Evolutionary conservation across 192 early-diverging fungal genomes (phyloP).

Genomic region (Podila horticola): DNA sequence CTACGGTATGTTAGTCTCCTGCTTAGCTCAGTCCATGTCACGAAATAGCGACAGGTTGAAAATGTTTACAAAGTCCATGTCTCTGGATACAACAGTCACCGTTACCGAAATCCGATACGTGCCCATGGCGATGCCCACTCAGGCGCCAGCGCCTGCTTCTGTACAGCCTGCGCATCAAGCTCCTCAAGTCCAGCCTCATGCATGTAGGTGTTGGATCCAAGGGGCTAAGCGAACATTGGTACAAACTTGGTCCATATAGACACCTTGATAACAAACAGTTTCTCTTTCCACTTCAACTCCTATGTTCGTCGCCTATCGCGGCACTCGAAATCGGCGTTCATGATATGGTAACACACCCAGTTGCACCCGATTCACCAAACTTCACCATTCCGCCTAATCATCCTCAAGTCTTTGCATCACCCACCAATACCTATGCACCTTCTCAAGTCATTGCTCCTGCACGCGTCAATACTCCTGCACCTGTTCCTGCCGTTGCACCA

Average conservation of each 20-base stretch:
- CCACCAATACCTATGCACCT: neutral
- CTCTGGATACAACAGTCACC: slow-evolving; percentile 12
- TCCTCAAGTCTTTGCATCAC: neutral
- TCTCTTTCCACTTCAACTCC: neutral
- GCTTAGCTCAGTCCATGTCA: neutral
- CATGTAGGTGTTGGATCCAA: neutral
- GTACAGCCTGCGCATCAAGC: neutral
- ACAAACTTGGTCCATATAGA: neutral
- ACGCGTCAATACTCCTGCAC: neutral
- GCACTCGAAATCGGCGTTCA: neutral
- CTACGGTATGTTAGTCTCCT: neutral
- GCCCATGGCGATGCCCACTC: slow-evolving; percentile 3
- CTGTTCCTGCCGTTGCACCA: neutral
- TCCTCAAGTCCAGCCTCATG: neutral
- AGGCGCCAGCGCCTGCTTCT: neutral
- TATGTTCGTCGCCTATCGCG: neutral
- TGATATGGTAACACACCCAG: neutral
- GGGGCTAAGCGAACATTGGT: neutral
- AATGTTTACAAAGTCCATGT: neutral
- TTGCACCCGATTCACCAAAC: neutral
- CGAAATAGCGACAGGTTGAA: neutral
- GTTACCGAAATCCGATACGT: slow-evolving; percentile 42
- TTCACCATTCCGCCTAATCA: neutral
- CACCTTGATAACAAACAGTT: neutral
- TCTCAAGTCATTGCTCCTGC: neutral